Evolutionary conservation across 2,329 filamentous ascomycete species (phyloP), one percentile per base, ranked within the genome.

Genomic region (Pseudovirgaria hyperparasitica): DNA sequence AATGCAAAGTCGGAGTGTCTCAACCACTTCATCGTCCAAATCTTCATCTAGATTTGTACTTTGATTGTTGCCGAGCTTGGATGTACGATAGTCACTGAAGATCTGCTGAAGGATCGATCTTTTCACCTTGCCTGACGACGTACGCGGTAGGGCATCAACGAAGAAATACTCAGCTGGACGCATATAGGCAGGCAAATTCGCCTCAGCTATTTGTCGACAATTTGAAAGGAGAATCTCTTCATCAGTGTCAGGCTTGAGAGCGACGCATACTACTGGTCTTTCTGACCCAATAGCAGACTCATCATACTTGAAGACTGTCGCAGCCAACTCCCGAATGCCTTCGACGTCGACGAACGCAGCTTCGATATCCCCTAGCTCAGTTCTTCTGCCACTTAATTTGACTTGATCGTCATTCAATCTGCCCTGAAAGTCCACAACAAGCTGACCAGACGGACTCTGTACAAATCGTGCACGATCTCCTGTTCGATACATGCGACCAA

Each of bases 71-170:
- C n/a, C n/a, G n/a, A n/a, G n/a, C n/a, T n/a, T n/a, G n/a, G n/a
- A n/a, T n/a, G n/a, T n/a, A n/a, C n/a, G n/a, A n/a, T n/a, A n/a
- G n/a, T n/a, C n/a, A n/a, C n/a, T n/a, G n/a, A n/a, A n/a, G n/a
- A n/a, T n/a, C n/a, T n/a, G n/a, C n/a, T n/a, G n/a, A 12, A 37
- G 16, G 9, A 20, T 12, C 7, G 72, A 77, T 24, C 72, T 70
- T 42, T 92, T 76, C 8, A 82, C 64, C 41, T 92, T 92, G 1
- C 82, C 84, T 1, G 81, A 90, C 3, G 81, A 62, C 9, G 90
- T 55, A 26, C 72, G 70, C 0, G 82, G 81, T 21, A 92, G 73
- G 6, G 66, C 57, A 2, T 60, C 39, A 35, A 76, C 57, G 2
- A 76, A 41, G 2, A 82, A 50, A 17, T 86, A 57, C 34, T 87